Evolutionary conservation across 139 green algal genomes (phyloP).

Genomic region (Coccomyxa sp.): DNA sequence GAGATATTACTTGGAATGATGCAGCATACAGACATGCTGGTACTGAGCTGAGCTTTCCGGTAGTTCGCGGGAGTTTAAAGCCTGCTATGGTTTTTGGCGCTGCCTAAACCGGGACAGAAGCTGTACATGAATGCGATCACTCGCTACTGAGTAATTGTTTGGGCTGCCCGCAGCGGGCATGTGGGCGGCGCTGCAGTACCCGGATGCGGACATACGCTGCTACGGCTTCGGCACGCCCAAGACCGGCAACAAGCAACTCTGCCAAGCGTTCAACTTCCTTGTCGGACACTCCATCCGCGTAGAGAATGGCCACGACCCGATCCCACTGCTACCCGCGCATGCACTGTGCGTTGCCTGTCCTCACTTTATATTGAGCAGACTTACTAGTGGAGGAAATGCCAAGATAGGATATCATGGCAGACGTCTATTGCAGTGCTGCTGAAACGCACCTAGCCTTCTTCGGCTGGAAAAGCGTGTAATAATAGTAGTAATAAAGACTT

Average conservation of each 20-base stretch:
- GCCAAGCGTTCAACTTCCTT: conserved; percentile 14
- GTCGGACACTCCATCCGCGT: conserved; percentile 18
- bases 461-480: too few species aligned
- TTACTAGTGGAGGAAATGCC: too few species aligned
- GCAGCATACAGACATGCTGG: too few species aligned
- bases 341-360: conserved; percentile 1
- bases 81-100: not conserved
- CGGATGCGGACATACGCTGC: conserved; percentile 18
- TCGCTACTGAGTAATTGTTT: not conserved
- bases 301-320: conserved; percentile 17
- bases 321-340: conserved; percentile 16
- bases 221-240: conserved; percentile 10
- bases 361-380: too few species aligned
- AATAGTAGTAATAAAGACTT: too few species aligned
- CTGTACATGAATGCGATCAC: not conserved
- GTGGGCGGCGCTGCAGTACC: conserved; percentile 16
- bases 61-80: too few species aligned
- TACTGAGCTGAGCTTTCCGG: too few species aligned
- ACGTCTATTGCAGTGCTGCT: too few species aligned
- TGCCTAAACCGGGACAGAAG: not conserved
- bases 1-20: too few species aligned
- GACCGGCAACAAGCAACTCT: conserved; percentile 19
- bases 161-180: not conserved
- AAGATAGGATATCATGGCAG: too few species aligned
- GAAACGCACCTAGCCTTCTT: too few species aligned